Evolutionary conservation across 2,329 filamentous ascomycete species (phyloP).

Genomic region (Pseudogymnoascus sp.): DNA sequence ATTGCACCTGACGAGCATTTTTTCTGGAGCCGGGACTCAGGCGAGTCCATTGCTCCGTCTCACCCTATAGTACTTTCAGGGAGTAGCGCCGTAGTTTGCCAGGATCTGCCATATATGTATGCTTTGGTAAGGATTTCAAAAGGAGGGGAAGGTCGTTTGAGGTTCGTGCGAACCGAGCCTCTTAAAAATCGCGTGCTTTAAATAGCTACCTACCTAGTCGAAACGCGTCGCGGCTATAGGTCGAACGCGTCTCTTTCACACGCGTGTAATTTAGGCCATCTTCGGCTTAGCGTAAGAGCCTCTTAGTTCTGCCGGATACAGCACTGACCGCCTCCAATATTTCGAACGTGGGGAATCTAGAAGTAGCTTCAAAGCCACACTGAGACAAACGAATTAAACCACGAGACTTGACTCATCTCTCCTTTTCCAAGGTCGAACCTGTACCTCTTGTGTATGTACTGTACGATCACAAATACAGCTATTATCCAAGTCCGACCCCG

Average conservation of each 20-base stretch:
- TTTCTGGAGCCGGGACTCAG: constrained; percentile 1
- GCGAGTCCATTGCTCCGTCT: not conserved
- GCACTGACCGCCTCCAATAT: constrained; percentile 9
- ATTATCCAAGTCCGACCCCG: not conserved
- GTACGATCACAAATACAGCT: constrained; percentile 5
- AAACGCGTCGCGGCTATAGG: constrained; percentile 4
- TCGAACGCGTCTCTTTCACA: not conserved
- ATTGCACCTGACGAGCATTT: constrained; percentile 8
- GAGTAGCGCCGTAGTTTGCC: not conserved
- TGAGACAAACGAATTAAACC: constrained; percentile 1
- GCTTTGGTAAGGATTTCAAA: not conserved
- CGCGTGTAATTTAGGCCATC: constrained; percentile 2
- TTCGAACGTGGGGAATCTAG: constrained; percentile 8
- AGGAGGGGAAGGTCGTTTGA: not conserved
- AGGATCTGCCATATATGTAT: not conserved
- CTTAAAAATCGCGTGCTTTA: constrained; percentile 4
- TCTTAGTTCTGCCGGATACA: constrained; percentile 8
- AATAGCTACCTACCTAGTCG: not conserved
- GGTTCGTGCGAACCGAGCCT: constrained; percentile 8
- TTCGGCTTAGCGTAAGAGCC: not conserved
- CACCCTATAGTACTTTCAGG: not conserved
- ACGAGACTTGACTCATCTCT: constrained; percentile 6
- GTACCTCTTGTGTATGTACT: not conserved
- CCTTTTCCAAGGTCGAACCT: not conserved
- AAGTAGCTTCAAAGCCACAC: not conserved